A percentile compares a stretch with the other conserved stretches of the same genome.
Evolutionary conservation across 2,329 filamentous ascomycete species (phyloP).

Genomic region (Aspergillus jensenii): DNA sequence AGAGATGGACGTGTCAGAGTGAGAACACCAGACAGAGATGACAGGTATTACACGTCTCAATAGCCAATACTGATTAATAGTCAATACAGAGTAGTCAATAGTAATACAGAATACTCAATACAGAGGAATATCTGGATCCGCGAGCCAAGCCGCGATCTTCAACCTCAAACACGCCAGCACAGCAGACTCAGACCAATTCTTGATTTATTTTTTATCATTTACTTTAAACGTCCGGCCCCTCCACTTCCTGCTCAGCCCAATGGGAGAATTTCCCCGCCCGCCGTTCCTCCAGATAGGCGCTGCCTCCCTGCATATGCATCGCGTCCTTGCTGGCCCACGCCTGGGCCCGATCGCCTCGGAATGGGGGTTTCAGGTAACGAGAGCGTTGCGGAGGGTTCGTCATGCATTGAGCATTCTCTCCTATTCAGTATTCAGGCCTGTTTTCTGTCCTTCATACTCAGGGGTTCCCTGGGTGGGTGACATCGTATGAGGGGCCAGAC

Average conservation of each 20-base stretch:
- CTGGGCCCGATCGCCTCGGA: slow-evolving; percentile 6
- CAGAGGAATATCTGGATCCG: no score
- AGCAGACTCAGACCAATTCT: not conserved
- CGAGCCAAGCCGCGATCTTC: slow-evolving; percentile 5
- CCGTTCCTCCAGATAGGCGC: not conserved
- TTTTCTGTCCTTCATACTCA: not conserved
- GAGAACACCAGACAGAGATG: no score
- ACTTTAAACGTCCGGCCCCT: slow-evolving; percentile 6
- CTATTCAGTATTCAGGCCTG: not conserved
- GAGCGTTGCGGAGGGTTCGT: not conserved
- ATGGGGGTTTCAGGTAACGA: slow-evolving; percentile 4
- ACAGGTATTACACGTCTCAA: no score
- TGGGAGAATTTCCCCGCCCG: slow-evolving; percentile 14
- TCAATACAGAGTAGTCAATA: no score
- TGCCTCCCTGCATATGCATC: slow-evolving; percentile 1
- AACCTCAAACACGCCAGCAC: slow-evolving; percentile 35
- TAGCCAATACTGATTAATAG: no score
- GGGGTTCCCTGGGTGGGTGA: not conserved
- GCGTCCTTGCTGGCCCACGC: slow-evolving; percentile 8
- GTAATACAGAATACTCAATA: no score
- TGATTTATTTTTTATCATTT: not conserved
- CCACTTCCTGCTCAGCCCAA: slow-evolving; percentile 9
- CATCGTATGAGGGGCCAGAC: not conserved
- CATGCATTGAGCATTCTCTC: no score
- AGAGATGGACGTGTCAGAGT: not conserved